Conservation (phyloP, 192 early-diverging fungal genomes). For the Coemansia sp. region DNA sequence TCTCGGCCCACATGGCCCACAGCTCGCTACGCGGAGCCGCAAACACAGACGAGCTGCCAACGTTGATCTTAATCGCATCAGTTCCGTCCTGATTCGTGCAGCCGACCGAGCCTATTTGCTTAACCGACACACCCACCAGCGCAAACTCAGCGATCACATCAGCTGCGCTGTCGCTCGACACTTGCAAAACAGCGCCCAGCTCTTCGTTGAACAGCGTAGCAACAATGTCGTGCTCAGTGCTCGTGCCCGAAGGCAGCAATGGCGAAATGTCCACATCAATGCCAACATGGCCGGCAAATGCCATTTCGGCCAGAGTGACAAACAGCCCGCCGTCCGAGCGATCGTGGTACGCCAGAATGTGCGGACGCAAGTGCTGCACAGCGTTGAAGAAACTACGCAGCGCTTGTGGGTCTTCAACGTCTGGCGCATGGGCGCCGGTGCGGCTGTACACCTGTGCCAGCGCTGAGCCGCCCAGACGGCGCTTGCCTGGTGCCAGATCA, state of each 20-base stretch:
- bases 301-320: constrained; percentile 91
- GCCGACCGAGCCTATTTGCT: constrained; percentile 57
- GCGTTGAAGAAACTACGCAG: constrained; percentile 80
- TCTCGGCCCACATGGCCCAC: constrained; percentile 86
- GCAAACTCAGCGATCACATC: constrained; percentile 46
- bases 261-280: constrained; percentile 65
- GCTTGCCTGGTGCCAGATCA: constrained; percentile 80
- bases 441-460: constrained; percentile 92
- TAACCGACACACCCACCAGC: constrained; percentile 58
- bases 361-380: constrained; percentile 57
- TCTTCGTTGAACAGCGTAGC: constrained; percentile 93
- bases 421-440: constrained; percentile 76
- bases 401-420: constrained; percentile 71
- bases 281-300: constrained; percentile 92
- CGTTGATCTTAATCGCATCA: constrained; percentile 55
- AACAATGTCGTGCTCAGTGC: constrained; percentile 52
- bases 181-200: constrained; percentile 94
- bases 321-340: constrained; percentile 98
- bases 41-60: constrained; percentile 53
- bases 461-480: constrained; percentile 90
- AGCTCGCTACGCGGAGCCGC: constrained; percentile 61
- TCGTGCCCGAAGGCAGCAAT: constrained; percentile 11
- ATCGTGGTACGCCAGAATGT: constrained; percentile 95
- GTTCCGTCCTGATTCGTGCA: constrained; percentile 35
- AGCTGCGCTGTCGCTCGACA: constrained; percentile 60